Evolutionary conservation across 306 rosid genomes (phyloP), one percentile per base, ranked within the genome.

Genomic region (Vicia faba): DNA sequence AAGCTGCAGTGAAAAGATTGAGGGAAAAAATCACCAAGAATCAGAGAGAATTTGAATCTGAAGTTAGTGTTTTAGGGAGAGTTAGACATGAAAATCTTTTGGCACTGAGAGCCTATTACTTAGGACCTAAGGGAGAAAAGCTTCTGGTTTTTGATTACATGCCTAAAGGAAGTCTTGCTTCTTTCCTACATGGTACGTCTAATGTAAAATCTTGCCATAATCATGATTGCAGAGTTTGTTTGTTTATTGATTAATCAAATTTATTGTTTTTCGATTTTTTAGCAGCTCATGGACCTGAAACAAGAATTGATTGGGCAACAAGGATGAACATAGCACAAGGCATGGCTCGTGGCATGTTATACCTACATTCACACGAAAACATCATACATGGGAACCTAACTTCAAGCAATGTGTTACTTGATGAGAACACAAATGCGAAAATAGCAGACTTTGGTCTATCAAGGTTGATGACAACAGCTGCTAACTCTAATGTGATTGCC

Each of bases 1-100:
- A 87, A 84, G 97, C 91, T 29, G 96, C 97, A n/a, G 97, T 92
- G 60, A 92, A 92, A 85, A 81, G 97, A 70, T 44, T 92, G 80
- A 85, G 97, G 57, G 97, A 92, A 72, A 92, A 92, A 73, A 87
- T 85, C 69, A 87, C 97, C 1, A 92, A 84, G 76, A 41, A 73
- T 45, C 97, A 92, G 58, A 87, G 80, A 73, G 97, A 92, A 61
- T 92, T 92, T 45, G 96, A 92, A 77, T 44, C 90, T 5, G 97
- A 89, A 63, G 97, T 87, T 50, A 75, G 61, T 72, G 29, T 84
- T 11, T 66, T 92, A 29, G 97, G 97, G 26, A 85, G 80, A 78
- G 82, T 92, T 72, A 60, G 97, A 39, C 97, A 92, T 64, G 89
- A 88, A 31, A 85, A 92, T 74, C 89, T 92, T 26, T 58, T 89